Evolutionary conservation across 768 basidiomycete species (phyloP), one percentile per base, ranked within the genome.

Genomic region (Auriscalpium microsporum): DNA sequence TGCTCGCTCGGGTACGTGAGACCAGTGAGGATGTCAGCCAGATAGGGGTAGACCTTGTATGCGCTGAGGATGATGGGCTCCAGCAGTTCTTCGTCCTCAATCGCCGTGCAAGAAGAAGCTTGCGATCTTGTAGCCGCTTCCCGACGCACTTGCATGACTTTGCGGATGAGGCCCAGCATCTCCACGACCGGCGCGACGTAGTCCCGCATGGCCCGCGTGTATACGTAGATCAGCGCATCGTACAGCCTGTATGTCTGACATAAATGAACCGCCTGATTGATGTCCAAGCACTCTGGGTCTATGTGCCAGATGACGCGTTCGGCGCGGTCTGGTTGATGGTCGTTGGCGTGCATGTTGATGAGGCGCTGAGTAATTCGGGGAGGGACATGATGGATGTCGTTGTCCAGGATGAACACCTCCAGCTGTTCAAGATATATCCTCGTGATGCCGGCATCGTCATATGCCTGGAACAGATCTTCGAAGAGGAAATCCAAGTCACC

Each of bases 301-400:
- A 97, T 91, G 66, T 95, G 91, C 93, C 94, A 97, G 53, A 99
- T 95, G 55, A 97, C 75, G 34, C 82, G 81, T 68, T 99, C 94
- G 1, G 87, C 90, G 3, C 83, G 75, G 49, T 90, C 87, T 8
- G 86, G 82, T 37, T 84, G 80, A 11, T 74, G 75, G 45, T 82
- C 77, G 35, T 83, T 80, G 47, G 86, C 88, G 63, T 96, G 90
- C 45, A 90, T 71, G 1, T 80, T 78, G 50, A 98, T 79, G 23
- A 99, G 73, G 53, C 81, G 78, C 68, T 99, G 93, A 6, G 90
- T 88, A 56, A 99, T 85, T 37, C 84, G 82, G 9, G 95, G 92
- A 11, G 96, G 94, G 4, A 94, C 80, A 47, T 80, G 74, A 8
- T 75, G 79, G 28, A 97, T 79, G n/a, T 76, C 73, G 48, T 83